Evolutionary conservation across 495 filamentous ascomycete genomes (phyloP).

Genomic region (Schizothecium vesticola): DNA sequence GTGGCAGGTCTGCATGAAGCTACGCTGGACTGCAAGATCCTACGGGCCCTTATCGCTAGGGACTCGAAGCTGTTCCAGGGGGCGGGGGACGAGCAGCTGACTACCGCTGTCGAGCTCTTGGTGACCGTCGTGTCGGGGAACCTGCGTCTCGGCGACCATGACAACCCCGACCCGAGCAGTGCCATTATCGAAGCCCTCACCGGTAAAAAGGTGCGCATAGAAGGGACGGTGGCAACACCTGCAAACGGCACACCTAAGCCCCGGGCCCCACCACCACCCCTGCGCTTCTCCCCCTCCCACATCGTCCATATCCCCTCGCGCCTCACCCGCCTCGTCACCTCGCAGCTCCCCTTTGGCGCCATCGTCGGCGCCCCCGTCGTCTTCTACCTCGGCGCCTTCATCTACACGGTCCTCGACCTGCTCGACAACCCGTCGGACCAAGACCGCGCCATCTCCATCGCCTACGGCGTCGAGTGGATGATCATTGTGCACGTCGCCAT

Average conservation of each 20-base stretch:
- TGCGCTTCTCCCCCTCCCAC: neutral
- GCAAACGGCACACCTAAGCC: neutral
- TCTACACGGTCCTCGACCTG: slow-evolving; percentile 36
- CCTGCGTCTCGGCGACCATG: neutral
- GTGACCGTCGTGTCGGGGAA: neutral
- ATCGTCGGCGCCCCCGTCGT: slow-evolving; percentile 44
- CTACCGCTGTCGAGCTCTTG: neutral
- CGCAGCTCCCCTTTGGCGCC: slow-evolving; percentile 34
- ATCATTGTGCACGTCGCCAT: slow-evolving; percentile 14
- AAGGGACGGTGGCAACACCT: neutral
- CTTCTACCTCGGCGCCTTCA: slow-evolving; percentile 43
- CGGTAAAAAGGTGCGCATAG: neutral
- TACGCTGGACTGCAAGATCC: neutral
- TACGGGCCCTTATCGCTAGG: neutral
- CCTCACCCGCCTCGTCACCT: neutral
- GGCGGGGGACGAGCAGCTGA: neutral
- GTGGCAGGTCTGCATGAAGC: slow-evolving; percentile 6
- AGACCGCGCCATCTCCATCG: slow-evolving; percentile 38
- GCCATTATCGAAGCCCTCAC: neutral
- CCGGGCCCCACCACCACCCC: neutral
- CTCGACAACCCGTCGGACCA: slow-evolving; percentile 34
- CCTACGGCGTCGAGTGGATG: slow-evolving; percentile 41
- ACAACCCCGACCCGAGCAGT: neutral
- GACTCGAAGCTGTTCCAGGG: neutral
- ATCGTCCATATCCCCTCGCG: neutral